These are phyloP conservation scores for Candida anutae DNA, from an alignment of 1,139 yeast genomes.

Conservation along the genomic window DNA sequence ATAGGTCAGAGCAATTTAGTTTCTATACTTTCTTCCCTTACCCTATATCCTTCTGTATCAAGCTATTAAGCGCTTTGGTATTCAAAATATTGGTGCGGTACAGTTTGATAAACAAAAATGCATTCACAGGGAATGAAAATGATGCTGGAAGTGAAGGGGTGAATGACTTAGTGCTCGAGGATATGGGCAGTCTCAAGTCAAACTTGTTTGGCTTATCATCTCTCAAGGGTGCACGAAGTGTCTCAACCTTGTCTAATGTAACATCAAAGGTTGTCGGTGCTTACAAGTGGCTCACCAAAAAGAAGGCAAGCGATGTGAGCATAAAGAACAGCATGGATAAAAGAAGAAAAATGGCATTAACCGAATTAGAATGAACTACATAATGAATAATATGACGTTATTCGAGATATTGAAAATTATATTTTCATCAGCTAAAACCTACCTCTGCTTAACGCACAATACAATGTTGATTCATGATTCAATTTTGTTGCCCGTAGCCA, in stretches of 20 bases:
- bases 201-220: constrained; percentile 35
- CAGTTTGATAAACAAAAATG: constrained; percentile 19
- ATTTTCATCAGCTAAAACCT: too few relatives aligned
- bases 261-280: constrained; percentile 13
- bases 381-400: too few relatives aligned
- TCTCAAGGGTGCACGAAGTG: constrained; percentile 31
- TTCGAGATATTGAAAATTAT: too few relatives aligned
- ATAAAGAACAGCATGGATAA: constrained; percentile 28
- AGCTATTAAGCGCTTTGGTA: constrained; percentile 10
- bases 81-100: constrained; percentile 15
- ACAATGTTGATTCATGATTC: too few relatives aligned
- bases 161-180: constrained; percentile 18
- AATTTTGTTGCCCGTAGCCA: too few relatives aligned
- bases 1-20: constrained; percentile 35
- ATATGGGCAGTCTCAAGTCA: constrained; percentile 24
- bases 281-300: constrained; percentile 21
- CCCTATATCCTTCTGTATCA: constrained; percentile 27
- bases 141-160: constrained; percentile 10
- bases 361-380: constrained; percentile 33
- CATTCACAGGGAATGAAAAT: constrained; percentile 18
- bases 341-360: constrained; percentile 35
- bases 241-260: constrained; percentile 22
- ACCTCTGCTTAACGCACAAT: too few relatives aligned
- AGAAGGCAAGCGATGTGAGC: constrained; percentile 5
- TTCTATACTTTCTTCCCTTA: constrained; percentile 37